A percentile compares a stretch with the other conserved stretches of the same genome.
phyloP scores from a whole-genome alignment of 2,329 filamentous ascomycete genomes.

The Chaetomiaceae sp. region DNA sequence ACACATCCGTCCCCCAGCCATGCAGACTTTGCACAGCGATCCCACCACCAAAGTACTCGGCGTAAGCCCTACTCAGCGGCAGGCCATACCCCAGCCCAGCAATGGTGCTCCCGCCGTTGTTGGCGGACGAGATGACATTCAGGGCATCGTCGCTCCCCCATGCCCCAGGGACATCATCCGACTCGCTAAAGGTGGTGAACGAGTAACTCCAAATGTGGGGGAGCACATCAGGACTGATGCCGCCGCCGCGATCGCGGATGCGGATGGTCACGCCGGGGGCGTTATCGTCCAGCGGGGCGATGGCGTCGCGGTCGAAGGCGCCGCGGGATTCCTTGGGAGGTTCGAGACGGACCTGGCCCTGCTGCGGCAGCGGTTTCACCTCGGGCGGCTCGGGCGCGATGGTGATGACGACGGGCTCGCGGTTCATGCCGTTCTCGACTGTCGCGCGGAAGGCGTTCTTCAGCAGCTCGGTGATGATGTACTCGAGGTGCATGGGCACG shows the following conservation, averaged over 20 bases:
- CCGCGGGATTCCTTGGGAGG: slow-evolving; percentile 37
- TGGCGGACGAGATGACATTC: slow-evolving; percentile 68
- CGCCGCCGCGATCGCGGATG: slow-evolving; percentile 91
- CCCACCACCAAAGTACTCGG: slow-evolving; percentile 95
- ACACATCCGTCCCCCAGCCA: slow-evolving; percentile 81
- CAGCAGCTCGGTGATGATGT: slow-evolving; percentile 91
- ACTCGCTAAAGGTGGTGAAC: slow-evolving; percentile 87
- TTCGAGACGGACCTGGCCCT: slow-evolving; percentile 30
- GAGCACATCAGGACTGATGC: slow-evolving; percentile 78
- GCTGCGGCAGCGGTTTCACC: slow-evolving; percentile 7
- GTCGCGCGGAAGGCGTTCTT: slow-evolving; percentile 97
- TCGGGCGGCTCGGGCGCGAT: slow-evolving; percentile 66
- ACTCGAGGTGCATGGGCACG: slow-evolving; percentile 93
- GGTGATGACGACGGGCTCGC: slow-evolving; percentile 83
- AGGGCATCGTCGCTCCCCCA: slow-evolving; percentile 57
- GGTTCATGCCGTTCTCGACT: slow-evolving; percentile 74
- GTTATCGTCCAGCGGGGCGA: slow-evolving; percentile 57
- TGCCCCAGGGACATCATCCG: slow-evolving; percentile 42
- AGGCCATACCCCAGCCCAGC: slow-evolving; percentile 91
- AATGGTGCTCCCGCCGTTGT: slow-evolving; percentile 73
- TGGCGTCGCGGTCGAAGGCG: slow-evolving; percentile 43
- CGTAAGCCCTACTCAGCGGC: slow-evolving; percentile 86
- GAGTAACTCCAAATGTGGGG: slow-evolving; percentile 94
- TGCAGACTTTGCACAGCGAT: slow-evolving; percentile 93
- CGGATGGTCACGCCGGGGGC: slow-evolving; percentile 88